These are phyloP conservation scores for Cladosporium sp. DNA, from an alignment of 2,329 filamentous ascomycete genomes.

Conservation along the genomic window DNA sequence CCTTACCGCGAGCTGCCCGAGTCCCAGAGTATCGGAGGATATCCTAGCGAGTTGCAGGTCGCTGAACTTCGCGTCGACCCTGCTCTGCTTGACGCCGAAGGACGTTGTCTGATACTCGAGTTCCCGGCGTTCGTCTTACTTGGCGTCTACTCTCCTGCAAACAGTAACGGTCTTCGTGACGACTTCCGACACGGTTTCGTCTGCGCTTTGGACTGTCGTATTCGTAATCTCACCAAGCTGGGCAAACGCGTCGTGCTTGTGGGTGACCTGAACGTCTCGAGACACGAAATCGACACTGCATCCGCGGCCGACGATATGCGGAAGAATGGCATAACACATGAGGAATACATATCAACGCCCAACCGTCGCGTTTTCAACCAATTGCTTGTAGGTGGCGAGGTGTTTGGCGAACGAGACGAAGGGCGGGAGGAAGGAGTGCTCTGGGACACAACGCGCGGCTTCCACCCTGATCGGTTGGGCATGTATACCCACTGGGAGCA, in stretches of 20 bases:
- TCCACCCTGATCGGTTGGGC: conserved; percentile 71
- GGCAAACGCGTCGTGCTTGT: conserved; percentile 83
- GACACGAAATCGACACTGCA: conserved; percentile 69
- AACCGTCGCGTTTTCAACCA: conserved; percentile 80
- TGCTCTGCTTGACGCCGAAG: conserved; percentile 76
- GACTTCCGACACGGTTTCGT: conserved; percentile 80
- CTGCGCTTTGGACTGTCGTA: conserved; percentile 71
- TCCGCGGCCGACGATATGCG: conserved; percentile 66
- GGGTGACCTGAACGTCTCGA: conserved; percentile 81
- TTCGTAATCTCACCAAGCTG: conserved; percentile 74
- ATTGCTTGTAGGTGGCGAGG: conserved; percentile 68
- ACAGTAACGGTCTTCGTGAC: conserved; percentile 76
- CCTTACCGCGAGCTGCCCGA: conserved; percentile 71
- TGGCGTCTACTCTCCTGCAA: conserved; percentile 88
- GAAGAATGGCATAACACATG: conserved; percentile 63
- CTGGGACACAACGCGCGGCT: conserved; percentile 78
- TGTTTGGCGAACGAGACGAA: conserved; percentile 63
- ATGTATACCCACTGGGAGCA: conserved; percentile 99
- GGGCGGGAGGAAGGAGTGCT: conserved; percentile 68
- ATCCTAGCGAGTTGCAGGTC: conserved; percentile 68
- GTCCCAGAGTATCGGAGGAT: conserved; percentile 80
- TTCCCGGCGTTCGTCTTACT: conserved; percentile 93
- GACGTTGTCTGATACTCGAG: conserved; percentile 83
- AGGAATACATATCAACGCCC: conserved; percentile 69
- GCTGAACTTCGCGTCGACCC: conserved; percentile 62